Base-by-base conservation (phyloP, 331 rosid genomes). In the Erythrophleum ivorense region DNA sequence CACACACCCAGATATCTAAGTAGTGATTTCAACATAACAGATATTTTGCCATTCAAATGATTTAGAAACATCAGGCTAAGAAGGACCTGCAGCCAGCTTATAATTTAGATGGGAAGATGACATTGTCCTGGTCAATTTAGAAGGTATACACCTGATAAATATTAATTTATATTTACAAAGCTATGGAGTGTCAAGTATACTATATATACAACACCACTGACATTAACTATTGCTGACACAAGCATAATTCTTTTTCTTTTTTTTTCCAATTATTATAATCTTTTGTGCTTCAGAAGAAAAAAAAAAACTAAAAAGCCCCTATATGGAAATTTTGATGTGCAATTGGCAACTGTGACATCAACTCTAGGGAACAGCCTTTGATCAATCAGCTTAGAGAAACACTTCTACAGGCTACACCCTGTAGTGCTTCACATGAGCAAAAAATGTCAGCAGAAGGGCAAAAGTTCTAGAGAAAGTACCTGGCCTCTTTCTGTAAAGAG, bases 401-500 rank as follows among this genome's bases (percentile, higher is more conserved):
- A 24, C 29, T 24, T 24, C 29, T 24, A 24, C 29, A 24, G 29
- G 29, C 29, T 24, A 24, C 29, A 24, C 29, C 58, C 64, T n/a
- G 53, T 43, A 41, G 62, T 50, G 69, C 16, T 45, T 52, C 40
- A 60, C 59, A 80, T 71, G 71, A 75, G 49, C 65, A 77, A 53
- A 84, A 78, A 79, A 67, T 16, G 13, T 10, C 10, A 48, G 63
- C 7, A 40, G 14, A 55, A 78, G 45, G 18, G 9, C n/a, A n/a
- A 50, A 38, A 15, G 52, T 68, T 76, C 53, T 60, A 78, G 71
- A 65, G 65, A 75, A 73, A 33, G 79, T 91, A 95, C 98, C 98
- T 96, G 99, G 85, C 97, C 98, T 86, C 92, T 88, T 85, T 96
- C 99, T 29, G 98, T 92, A 81, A 92, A 96, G 78, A 96, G 94